Percentiles rank a stretch among this genome's conserved stretches.
Conservation (phyloP, 2,329 filamentous ascomycete genomes). For the Xylariaceae sp. region DNA sequence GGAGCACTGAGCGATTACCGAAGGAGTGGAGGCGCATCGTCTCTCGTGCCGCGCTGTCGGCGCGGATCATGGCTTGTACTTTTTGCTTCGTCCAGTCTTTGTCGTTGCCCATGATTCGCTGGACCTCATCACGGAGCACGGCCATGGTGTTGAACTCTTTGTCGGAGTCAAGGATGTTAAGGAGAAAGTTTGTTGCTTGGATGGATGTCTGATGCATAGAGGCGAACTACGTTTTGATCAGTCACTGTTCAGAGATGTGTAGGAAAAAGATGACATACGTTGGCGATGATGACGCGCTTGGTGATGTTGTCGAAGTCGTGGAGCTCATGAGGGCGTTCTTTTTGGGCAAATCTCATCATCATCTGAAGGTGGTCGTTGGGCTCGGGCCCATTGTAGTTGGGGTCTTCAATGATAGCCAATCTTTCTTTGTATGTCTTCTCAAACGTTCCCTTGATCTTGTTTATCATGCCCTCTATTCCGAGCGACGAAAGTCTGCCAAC, state of each 20-base stretch:
- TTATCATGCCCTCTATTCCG: not conserved
- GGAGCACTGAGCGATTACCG: conserved; percentile 28
- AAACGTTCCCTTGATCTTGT: not conserved
- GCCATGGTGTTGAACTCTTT: conserved; percentile 35
- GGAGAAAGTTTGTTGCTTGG: conserved; percentile 36
- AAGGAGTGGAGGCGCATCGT: conserved; percentile 38
- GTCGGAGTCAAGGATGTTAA: conserved; percentile 40
- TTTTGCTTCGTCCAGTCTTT: conserved; percentile 9
- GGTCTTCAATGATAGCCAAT: not conserved
- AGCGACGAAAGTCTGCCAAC: not conserved
- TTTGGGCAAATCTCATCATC: conserved; percentile 38
- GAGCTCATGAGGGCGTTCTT: conserved; percentile 36
- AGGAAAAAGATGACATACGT: conserved; percentile 10
- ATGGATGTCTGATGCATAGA: conserved; percentile 38
- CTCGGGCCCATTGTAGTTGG: not conserved
- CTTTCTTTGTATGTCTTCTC: not conserved
- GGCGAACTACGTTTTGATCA: conserved; percentile 22
- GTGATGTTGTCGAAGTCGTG: conserved; percentile 26
- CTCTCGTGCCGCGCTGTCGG: conserved; percentile 42
- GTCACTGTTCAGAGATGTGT: not conserved
- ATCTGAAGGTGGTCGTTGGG: conserved; percentile 40
- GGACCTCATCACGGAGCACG: conserved; percentile 35
- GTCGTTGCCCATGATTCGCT: not conserved
- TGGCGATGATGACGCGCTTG: conserved; percentile 28
- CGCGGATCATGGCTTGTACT: conserved; percentile 34